Evolutionary conservation across 345 rosid species (phyloP).

Genomic region (Citrus mangshanensis): DNA sequence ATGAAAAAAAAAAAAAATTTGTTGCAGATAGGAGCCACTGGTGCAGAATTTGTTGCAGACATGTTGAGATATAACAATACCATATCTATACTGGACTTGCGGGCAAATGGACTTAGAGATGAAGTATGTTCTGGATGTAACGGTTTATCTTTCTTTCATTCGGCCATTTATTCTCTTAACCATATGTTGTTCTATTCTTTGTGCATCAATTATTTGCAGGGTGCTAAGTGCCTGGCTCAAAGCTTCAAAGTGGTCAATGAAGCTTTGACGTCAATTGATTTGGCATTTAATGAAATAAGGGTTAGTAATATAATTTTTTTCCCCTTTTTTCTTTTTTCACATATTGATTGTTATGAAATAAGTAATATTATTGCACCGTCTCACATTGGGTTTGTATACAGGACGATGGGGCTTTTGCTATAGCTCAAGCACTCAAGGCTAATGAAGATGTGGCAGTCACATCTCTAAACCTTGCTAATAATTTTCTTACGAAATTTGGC

Average conservation of each 20-base stretch:
- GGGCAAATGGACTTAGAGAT: slow-evolving; percentile 93
- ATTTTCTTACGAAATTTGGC: slow-evolving; percentile 92
- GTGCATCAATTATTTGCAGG: slow-evolving; percentile 45
- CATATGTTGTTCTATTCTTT: neutral
- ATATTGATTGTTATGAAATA: neutral
- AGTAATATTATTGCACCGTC: neutral
- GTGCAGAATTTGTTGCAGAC: slow-evolving; percentile 81
- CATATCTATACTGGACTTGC: slow-evolving; percentile 73
- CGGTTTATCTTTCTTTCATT: neutral
- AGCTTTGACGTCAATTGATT: slow-evolving; percentile 76
- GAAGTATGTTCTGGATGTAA: slow-evolving; percentile 48
- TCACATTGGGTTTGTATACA: slow-evolving; percentile 25
- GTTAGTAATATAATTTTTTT: slow-evolving; percentile 30
- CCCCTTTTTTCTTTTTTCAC: neutral
- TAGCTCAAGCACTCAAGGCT: slow-evolving; percentile 92
- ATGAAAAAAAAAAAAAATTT: neutral
- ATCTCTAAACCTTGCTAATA: slow-evolving; percentile 76
- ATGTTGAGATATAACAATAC: slow-evolving; percentile 85
- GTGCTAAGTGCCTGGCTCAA: slow-evolving; percentile 76
- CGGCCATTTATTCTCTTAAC: neutral
- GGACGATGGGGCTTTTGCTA: slow-evolving; percentile 97
- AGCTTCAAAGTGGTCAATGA: slow-evolving; percentile 98
- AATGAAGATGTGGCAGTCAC: slow-evolving; percentile 83
- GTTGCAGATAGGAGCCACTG: slow-evolving; percentile 83
- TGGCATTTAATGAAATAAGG: slow-evolving; percentile 92